Conservation (phyloP, 2,329 filamentous ascomycete species). For the Calonectria pteridis region DNA sequence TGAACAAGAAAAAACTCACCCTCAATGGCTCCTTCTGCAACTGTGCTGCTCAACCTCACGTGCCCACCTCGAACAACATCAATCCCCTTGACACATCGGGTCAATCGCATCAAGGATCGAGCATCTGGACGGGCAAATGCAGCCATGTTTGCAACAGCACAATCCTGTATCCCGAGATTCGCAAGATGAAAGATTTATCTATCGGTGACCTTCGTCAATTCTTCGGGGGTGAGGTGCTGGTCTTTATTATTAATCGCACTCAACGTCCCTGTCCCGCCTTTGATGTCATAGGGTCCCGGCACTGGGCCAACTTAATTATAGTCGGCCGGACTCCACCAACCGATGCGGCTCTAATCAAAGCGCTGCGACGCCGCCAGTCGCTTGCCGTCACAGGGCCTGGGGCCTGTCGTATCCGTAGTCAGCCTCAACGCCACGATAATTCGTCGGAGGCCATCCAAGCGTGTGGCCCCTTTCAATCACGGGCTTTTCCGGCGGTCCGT, state of each 20-base stretch:
- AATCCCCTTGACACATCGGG: background rate
- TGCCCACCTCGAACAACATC: constrained; percentile 24
- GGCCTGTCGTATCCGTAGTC: constrained; percentile 11
- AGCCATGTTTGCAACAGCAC: constrained; percentile 27
- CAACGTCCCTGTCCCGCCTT: background rate
- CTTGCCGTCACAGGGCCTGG: background rate
- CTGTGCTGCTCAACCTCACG: constrained; percentile 36
- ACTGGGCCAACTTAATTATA: constrained; percentile 10
- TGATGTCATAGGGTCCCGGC: background rate
- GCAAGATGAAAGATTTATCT: background rate
- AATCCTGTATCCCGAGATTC: background rate
- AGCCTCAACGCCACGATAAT: constrained; percentile 42
- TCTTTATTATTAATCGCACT: background rate
- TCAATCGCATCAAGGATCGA: constrained; percentile 33
- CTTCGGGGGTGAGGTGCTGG: background rate
- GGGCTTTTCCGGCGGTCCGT: constrained; percentile 36
- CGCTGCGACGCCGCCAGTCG: background rate
- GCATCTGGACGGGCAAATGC: constrained; percentile 25
- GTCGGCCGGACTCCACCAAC: background rate
- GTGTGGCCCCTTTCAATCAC: background rate
- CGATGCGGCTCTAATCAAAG: constrained; percentile 1
- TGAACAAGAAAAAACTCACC: constrained; percentile 33
- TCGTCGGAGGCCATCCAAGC: constrained; percentile 32
- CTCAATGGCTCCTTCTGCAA: constrained; percentile 16
- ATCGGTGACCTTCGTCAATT: background rate